Conservation (phyloP, 176 grass and related monocot species). For the Aegilops sharonensis region DNA sequence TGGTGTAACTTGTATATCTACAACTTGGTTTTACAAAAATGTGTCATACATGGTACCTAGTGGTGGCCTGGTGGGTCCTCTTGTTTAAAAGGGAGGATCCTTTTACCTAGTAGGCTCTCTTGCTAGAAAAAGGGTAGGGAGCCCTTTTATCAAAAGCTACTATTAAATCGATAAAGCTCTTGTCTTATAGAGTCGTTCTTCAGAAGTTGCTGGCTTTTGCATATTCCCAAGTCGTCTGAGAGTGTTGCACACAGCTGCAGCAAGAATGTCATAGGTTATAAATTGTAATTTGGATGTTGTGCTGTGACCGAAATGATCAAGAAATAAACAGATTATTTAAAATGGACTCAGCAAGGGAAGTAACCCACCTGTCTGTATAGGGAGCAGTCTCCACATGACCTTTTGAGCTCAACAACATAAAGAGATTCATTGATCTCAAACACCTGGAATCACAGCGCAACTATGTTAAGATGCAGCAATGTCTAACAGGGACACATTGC, state of each 20-base stretch:
- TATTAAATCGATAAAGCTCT: conserved; percentile 40
- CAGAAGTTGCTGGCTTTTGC: conserved; percentile 44
- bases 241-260: conserved; percentile 77
- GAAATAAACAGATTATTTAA: background rate
- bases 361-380: conserved; percentile 70
- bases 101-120: conserved; percentile 9
- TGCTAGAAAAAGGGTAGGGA: background rate
- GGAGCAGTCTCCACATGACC: conserved; percentile 62
- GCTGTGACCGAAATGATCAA: background rate
- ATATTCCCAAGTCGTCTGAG: conserved; percentile 55
- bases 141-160: conserved; percentile 36
- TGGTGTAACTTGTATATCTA: conserved; percentile 30
- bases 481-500: conserved; percentile 12
- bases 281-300: conserved; percentile 4
- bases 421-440: conserved; percentile 77
- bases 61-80: background rate
- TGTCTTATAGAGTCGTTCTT: conserved; percentile 44
- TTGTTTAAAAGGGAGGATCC: background rate
- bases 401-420: conserved; percentile 82
- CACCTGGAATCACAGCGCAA: conserved; percentile 49
- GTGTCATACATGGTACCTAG: conserved; percentile 1
- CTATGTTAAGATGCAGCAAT: conserved; percentile 11
- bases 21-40: conserved; percentile 18
- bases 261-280: background rate
- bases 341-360: conserved; percentile 6